These are phyloP conservation scores for Polygonum aviculare DNA, from an alignment of 148 eudicot species.

Conservation along the genomic window DNA sequence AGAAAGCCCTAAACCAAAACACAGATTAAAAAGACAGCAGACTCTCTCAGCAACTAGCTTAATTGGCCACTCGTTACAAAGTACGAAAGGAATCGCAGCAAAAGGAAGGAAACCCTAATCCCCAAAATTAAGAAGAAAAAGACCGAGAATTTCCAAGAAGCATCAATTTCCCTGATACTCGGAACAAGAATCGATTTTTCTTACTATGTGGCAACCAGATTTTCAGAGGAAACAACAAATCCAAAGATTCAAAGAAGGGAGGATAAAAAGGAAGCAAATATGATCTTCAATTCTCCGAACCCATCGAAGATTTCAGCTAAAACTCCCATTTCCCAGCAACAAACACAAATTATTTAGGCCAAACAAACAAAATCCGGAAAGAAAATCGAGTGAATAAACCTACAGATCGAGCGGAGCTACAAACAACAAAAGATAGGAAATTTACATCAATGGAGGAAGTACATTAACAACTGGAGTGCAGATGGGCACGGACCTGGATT, in stretches of 20 bases:
- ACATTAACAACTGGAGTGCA: slow-evolving; percentile 8
- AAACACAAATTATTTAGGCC: not conserved
- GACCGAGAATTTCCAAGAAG: not conserved
- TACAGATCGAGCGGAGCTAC: not conserved
- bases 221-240: not conserved
- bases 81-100: not conserved
- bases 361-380: not conserved
- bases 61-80: not conserved
- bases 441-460: not conserved
- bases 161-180: not conserved
- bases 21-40: not conserved
- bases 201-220: not conserved
- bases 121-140: not conserved
- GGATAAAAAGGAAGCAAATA: not conserved
- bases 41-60: not conserved
- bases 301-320: not conserved
- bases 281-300: not conserved
- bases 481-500: not conserved
- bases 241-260: not conserved
- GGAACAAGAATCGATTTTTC: not conserved
- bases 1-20: not conserved
- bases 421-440: not conserved
- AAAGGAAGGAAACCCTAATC: slow-evolving; percentile 3
- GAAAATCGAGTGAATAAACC: not conserved
- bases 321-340: not conserved